These are phyloP conservation scores for Hyaloscypha variabilis DNA, from an alignment of 495 filamentous ascomycete genomes.

Conservation along the genomic window DNA sequence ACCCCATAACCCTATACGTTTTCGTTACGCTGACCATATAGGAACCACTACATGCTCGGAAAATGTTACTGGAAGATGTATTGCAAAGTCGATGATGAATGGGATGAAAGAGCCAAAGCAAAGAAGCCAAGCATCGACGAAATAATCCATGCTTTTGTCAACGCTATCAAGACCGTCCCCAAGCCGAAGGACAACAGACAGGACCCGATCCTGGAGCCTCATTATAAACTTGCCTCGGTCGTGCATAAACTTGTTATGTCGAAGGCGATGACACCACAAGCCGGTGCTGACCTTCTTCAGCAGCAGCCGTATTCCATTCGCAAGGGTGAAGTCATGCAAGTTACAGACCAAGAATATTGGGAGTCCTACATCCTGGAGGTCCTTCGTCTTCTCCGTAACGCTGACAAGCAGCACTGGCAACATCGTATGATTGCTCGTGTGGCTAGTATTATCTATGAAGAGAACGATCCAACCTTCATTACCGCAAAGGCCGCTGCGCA, in stretches of 20 bases:
- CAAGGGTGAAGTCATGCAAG: constrained; percentile 32
- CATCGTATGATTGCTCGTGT: constrained; percentile 85
- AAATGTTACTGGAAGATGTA: constrained; percentile 98
- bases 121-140: constrained; percentile 53
- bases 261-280: constrained; percentile 36
- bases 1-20: constrained; percentile 4
- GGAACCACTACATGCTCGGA: constrained; percentile 84
- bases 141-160: constrained; percentile 70
- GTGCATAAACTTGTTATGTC: constrained; percentile 77
- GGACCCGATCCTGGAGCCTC: constrained; percentile 90
- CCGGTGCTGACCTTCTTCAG: constrained; percentile 30
- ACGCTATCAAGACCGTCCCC: constrained; percentile 77
- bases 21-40: constrained; percentile 36
- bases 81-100: constrained; percentile 54
- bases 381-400: constrained; percentile 73
- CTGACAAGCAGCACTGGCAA: constrained; percentile 96
- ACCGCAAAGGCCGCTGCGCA: constrained; percentile 65
- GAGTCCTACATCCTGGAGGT: constrained; percentile 72
- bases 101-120: constrained; percentile 46
- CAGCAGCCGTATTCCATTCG: constrained; percentile 25
- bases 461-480: constrained; percentile 29
- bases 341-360: constrained; percentile 67
- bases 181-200: constrained; percentile 74
- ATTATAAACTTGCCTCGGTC: constrained; percentile 91
- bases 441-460: constrained; percentile 74